phyloP scores from a whole-genome alignment of 306 rosid species.

The Dalbergia oliveri region DNA sequence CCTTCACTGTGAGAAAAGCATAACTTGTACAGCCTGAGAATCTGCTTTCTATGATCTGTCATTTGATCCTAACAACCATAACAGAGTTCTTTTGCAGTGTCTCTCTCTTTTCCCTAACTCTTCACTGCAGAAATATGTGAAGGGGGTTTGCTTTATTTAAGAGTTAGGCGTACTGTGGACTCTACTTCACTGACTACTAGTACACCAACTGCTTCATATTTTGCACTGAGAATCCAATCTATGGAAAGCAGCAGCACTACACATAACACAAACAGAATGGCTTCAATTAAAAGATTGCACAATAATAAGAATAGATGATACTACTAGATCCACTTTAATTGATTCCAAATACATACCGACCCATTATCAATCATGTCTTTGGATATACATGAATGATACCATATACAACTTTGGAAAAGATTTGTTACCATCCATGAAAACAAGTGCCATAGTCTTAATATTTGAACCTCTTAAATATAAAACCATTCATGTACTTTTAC shows the following conservation, averaged over 20 bases:
- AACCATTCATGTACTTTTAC: too few species aligned
- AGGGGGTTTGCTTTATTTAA: neutral
- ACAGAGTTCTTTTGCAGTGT: slow-evolving; percentile 13
- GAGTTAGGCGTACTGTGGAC: slow-evolving; percentile 20
- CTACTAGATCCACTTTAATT: slow-evolving; percentile 28
- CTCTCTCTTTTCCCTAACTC: neutral
- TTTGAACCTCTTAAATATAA: too few species aligned
- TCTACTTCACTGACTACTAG: slow-evolving; percentile 8
- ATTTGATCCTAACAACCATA: neutral
- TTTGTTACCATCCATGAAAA: slow-evolving; percentile 9
- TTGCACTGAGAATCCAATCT: slow-evolving; percentile 38
- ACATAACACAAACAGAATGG: slow-evolving; percentile 26
- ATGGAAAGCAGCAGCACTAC: slow-evolving; percentile 35
- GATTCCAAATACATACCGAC: neutral
- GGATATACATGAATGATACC: neutral
- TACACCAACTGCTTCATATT: slow-evolving; percentile 21
- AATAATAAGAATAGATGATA: neutral
- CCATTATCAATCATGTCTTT: neutral
- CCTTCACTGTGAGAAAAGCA: slow-evolving; percentile 4
- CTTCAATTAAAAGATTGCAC: slow-evolving; percentile 17
- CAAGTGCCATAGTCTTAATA: slow-evolving; percentile 6
- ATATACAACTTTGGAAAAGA: slow-evolving; percentile 1
- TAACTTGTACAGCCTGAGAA: neutral
- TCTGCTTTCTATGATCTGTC: slow-evolving; percentile 13
- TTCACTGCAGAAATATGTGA: slow-evolving; percentile 13